Evolutionary conservation across 371 early-diverging fungal species (phyloP).

Genomic region (Apophysomyces variabilis): DNA sequence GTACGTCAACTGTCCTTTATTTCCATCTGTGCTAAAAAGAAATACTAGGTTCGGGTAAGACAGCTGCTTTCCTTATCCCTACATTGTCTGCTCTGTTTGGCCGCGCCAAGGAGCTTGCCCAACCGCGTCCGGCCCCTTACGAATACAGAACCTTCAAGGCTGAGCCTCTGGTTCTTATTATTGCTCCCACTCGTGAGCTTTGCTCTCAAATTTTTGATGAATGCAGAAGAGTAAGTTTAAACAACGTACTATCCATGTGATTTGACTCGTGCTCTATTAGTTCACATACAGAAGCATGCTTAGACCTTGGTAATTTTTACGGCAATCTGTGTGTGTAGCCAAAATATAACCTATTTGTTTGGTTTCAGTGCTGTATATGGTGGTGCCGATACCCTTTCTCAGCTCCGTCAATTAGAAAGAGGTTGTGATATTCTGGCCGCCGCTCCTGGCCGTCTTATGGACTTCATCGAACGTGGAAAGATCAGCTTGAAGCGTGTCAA

Average conservation of each 20-base stretch:
- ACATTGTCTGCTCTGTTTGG: slow-evolving; percentile 87
- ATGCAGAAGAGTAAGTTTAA: slow-evolving; percentile 17
- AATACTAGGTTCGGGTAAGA: slow-evolving; percentile 81
- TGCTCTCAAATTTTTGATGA: slow-evolving; percentile 77
- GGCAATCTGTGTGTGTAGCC: too few relatives aligned
- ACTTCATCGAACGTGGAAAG: slow-evolving; percentile 84
- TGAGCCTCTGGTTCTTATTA: slow-evolving; percentile 87
- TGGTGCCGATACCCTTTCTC: slow-evolving; percentile 87
- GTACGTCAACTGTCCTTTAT: slow-evolving; percentile 14
- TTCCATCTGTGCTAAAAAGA: slow-evolving; percentile 3
- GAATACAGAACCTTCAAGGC: slow-evolving; percentile 85
- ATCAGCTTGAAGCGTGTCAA: slow-evolving; percentile 81
- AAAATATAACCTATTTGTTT: slow-evolving; percentile 3
- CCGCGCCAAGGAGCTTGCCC: slow-evolving; percentile 68
- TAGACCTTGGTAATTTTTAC: slow-evolving; percentile 36
- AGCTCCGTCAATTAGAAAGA: slow-evolving; percentile 77
- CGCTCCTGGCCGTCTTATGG: slow-evolving; percentile 97
- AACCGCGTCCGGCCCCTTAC: slow-evolving; percentile 55
- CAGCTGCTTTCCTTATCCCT: slow-evolving; percentile 91
- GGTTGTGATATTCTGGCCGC: slow-evolving; percentile 98
- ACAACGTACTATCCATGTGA: neutral
- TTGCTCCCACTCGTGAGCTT: slow-evolving; percentile 96
- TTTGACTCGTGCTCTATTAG: slow-evolving; percentile 4
- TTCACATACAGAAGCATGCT: slow-evolving; percentile 50
- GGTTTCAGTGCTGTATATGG: slow-evolving; percentile 80